Conservation (phyloP, 345 rosid genomes). For the Excoecaria agallocha region DNA sequence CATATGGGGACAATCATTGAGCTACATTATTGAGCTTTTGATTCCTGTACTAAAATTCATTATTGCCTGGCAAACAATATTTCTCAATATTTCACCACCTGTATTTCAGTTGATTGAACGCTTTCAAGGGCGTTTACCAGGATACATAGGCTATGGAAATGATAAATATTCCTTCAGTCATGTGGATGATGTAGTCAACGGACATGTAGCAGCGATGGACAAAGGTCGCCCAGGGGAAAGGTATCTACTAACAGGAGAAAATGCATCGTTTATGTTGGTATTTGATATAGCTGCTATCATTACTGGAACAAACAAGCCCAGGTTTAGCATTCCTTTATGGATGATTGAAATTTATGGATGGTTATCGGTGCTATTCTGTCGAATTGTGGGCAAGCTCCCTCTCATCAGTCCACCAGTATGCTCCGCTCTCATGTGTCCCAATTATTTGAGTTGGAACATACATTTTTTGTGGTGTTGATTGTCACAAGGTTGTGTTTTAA, state of each 20-base stretch:
- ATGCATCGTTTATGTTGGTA: constrained; percentile 62
- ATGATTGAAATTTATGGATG: constrained; percentile 61
- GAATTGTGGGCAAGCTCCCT: constrained; percentile 82
- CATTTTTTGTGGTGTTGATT: not conserved
- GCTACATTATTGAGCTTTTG: no score
- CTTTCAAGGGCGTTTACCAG: constrained; percentile 77
- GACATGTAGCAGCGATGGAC: constrained; percentile 72
- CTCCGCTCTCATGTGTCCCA: not conserved
- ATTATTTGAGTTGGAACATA: not conserved
- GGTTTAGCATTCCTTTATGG: constrained; percentile 64
- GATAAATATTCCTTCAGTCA: constrained; percentile 75
- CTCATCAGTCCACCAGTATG: constrained; percentile 83
- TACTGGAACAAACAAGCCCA: constrained; percentile 59
- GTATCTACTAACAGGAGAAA: constrained; percentile 85
- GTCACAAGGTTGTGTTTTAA: not conserved
- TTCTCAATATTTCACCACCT: constrained; percentile 3
- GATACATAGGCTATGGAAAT: constrained; percentile 70
- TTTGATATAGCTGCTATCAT: constrained; percentile 76
- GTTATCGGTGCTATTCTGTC: constrained; percentile 56
- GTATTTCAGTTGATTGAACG: constrained; percentile 69
- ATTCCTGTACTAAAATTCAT: not conserved
- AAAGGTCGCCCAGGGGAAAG: constrained; percentile 71
- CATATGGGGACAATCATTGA: no score
- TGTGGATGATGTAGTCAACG: constrained; percentile 79
- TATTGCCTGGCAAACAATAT: not conserved